phyloP scores from a whole-genome alignment of 2,329 filamentous ascomycete species.

The Cladosporium sp. region DNA sequence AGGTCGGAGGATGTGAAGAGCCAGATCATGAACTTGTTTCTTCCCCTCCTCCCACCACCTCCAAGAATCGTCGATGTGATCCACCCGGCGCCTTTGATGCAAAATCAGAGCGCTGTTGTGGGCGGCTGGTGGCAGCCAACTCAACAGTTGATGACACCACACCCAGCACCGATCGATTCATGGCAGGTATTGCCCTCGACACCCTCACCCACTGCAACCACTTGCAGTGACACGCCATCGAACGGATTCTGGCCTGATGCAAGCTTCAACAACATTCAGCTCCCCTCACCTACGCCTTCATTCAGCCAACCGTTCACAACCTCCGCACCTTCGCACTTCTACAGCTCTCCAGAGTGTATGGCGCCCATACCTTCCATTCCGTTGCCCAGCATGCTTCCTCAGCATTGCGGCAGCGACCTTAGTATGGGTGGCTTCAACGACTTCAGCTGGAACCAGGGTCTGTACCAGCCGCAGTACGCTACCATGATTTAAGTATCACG shows the following conservation, averaged over 20 bases:
- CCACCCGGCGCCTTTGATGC: constrained; percentile 77
- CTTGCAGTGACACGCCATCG: constrained; percentile 66
- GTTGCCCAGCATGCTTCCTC: constrained; percentile 80
- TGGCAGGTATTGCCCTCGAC: constrained; percentile 92
- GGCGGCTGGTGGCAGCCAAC: constrained; percentile 69
- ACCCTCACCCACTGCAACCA: constrained; percentile 65
- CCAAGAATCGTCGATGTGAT: constrained; percentile 86
- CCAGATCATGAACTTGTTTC: constrained; percentile 78
- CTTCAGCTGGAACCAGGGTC: constrained; percentile 84
- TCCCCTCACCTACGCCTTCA: constrained; percentile 74
- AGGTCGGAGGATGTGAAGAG: constrained; percentile 91
- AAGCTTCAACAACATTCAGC: constrained; percentile 64
- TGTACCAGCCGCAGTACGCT: constrained; percentile 67
- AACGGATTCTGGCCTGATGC: constrained; percentile 76
- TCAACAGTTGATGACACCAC: constrained; percentile 53
- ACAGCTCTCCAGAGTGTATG: constrained; percentile 71
- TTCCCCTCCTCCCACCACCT: constrained; percentile 77
- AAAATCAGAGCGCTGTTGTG: constrained; percentile 64
- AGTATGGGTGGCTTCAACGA: constrained; percentile 62
- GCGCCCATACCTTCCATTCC: constrained; percentile 73
- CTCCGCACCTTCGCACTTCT: constrained; percentile 57
- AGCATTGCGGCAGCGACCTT: constrained; percentile 70
- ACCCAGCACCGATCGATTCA: constrained; percentile 71
- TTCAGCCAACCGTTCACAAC: constrained; percentile 69
- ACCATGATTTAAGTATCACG: constrained; percentile 63